These are phyloP conservation scores for Senna siamea DNA, from an alignment of 306 rosid species.

Conservation along the genomic window DNA sequence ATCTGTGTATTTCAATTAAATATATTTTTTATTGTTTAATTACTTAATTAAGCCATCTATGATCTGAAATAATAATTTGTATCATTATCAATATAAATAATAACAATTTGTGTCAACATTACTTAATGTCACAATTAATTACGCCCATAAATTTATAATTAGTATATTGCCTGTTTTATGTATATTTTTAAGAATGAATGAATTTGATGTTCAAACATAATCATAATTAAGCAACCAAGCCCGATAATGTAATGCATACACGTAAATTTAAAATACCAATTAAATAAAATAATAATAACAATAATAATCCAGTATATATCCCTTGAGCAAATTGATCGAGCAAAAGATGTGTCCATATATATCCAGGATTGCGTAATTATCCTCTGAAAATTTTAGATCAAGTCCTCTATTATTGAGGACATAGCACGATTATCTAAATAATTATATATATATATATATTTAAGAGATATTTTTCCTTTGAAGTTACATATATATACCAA, in stretches of 20 bases:
- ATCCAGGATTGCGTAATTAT: conserved; percentile 17
- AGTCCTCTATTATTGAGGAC: conserved; percentile 11
- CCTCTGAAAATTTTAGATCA: background rate
- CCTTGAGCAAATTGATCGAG: conserved; percentile 4
- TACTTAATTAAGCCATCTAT: too few species aligned
- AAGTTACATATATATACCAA: background rate
- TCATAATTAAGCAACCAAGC: background rate
- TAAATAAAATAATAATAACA: background rate
- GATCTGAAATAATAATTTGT: too few species aligned
- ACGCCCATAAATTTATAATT: too few species aligned
- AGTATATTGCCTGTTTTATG: too few species aligned
- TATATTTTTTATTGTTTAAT: too few species aligned
- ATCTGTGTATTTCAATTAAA: too few species aligned
- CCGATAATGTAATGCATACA: conserved; percentile 14
- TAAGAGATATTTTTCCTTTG: background rate
- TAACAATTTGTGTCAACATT: background rate
- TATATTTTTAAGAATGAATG: background rate
- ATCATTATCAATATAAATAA: too few species aligned
- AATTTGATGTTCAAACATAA: background rate
- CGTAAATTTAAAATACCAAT: conserved; percentile 2
- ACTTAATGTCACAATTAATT: too few species aligned
- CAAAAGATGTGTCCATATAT: background rate
- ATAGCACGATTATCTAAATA: background rate
- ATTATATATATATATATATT: background rate
- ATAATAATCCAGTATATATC: conserved; percentile 6